Evolutionary conservation across 139 green algal species (phyloP).

Genomic region (Desmodesmus armatus): DNA sequence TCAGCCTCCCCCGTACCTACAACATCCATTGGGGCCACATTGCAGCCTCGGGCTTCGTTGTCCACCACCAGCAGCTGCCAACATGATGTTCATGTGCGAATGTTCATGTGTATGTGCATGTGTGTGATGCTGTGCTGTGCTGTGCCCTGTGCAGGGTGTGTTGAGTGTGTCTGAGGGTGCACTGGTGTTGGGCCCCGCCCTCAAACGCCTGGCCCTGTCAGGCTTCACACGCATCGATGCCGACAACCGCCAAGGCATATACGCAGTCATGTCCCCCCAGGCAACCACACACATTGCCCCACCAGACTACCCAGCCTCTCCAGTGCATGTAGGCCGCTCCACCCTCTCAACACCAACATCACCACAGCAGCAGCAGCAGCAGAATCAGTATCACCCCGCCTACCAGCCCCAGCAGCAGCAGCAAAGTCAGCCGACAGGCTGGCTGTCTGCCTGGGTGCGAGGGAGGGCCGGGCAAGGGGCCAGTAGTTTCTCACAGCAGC

Average conservation of each 20-base stretch:
- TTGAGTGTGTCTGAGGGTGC: not conserved
- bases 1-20: no score
- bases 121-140: no score
- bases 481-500: no score
- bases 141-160: conserved; percentile 30
- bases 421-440: not conserved
- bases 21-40: no score
- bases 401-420: conserved; percentile 24
- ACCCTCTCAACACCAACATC: no score
- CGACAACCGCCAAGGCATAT: not conserved
- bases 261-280: not conserved
- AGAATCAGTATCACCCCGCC: no score
- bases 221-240: not conserved
- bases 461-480: not conserved
- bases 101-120: no score
- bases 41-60: no score
- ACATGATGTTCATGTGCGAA: no score
- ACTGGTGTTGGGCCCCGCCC: not conserved
- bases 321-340: not conserved
- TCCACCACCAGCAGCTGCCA: no score
- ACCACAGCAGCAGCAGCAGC: not conserved
- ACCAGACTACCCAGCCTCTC: no score
- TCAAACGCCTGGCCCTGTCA: conserved; percentile 8
- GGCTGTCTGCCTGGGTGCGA: not conserved
- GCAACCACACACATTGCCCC: no score